These are phyloP conservation scores for Perkinsus marinus DNA, from an alignment of 169 alveolate species.

Conservation along the genomic window DNA sequence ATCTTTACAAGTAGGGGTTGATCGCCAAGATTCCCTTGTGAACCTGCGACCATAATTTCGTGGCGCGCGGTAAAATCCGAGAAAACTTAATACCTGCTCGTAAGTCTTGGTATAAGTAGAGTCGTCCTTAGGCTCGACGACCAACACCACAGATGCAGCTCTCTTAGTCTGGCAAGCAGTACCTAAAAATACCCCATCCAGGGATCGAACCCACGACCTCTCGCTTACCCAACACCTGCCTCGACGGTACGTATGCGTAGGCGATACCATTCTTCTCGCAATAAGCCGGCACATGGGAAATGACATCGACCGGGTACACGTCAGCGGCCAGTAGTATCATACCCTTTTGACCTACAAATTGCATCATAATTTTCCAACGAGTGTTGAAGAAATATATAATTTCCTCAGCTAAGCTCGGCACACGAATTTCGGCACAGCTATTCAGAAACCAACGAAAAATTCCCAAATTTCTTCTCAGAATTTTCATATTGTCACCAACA, in stretches of 20 bases:
- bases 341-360: constrained; percentile 41
- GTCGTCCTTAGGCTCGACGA: constrained; percentile 48
- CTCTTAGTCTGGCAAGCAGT: constrained; percentile 78
- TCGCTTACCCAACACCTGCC: constrained; percentile 68
- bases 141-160: constrained; percentile 82
- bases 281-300: constrained; percentile 83
- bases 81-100: background rate
- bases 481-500: no score
- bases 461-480: no score
- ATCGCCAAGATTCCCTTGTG: background rate
- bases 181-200: background rate
- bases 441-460: no score
- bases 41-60: background rate
- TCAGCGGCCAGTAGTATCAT: constrained; percentile 85
- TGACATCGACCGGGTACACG: constrained; percentile 86
- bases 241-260: constrained; percentile 77
- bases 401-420: no score
- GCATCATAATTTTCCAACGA: no score
- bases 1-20: background rate
- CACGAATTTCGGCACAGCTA: no score
- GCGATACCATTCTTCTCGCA: constrained; percentile 82
- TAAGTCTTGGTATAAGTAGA: background rate
- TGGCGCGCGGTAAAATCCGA: background rate
- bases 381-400: no score
- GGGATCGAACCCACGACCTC: background rate